Evolutionary conservation across 768 basidiomycete genomes (phyloP).

Genomic region (Bullera alba): DNA sequence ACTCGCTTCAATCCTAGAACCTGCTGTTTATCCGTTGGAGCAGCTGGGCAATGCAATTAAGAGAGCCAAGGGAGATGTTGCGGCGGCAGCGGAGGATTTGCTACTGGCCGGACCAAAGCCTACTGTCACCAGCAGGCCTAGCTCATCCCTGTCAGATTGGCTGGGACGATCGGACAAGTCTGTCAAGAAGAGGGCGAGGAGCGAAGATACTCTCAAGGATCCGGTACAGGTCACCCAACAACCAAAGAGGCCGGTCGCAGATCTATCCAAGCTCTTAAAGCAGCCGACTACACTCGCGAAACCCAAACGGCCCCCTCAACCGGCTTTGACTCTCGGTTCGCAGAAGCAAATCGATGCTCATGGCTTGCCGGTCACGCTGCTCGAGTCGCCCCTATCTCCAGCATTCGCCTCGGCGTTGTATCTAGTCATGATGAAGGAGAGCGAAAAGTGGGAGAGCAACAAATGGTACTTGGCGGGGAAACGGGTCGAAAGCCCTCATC

Average conservation of each 20-base stretch:
- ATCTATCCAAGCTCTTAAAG: conserved; percentile 12
- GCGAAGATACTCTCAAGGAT: not conserved
- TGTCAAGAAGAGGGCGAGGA: not conserved
- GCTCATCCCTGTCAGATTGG: conserved; percentile 17
- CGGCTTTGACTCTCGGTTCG: conserved; percentile 30
- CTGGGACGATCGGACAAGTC: conserved; percentile 3
- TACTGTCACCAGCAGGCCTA: conserved; percentile 19
- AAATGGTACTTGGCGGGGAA: conserved; percentile 37
- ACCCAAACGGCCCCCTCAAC: conserved; percentile 22
- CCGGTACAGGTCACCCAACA: not conserved
- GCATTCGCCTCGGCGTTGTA: conserved; percentile 43
- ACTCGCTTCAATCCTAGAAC: conserved; percentile 37
- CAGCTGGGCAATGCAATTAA: conserved; percentile 23
- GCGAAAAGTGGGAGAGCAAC: conserved; percentile 32
- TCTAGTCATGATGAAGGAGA: conserved; percentile 37
- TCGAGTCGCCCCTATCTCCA: conserved; percentile 34
- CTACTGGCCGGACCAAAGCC: conserved; percentile 23
- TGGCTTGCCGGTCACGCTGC: conserved; percentile 26
- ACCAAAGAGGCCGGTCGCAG: not conserved
- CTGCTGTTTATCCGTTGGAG: conserved; percentile 23
- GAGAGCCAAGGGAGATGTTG: conserved; percentile 26
- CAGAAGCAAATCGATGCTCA: conserved; percentile 31
- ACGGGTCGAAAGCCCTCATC: conserved; percentile 41
- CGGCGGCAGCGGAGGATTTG: conserved; percentile 34
- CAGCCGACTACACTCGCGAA: conserved; percentile 8